These are phyloP conservation scores for Fusarium incarnatum DNA, from an alignment of 2,329 filamentous ascomycete genomes.

Conservation along the genomic window DNA sequence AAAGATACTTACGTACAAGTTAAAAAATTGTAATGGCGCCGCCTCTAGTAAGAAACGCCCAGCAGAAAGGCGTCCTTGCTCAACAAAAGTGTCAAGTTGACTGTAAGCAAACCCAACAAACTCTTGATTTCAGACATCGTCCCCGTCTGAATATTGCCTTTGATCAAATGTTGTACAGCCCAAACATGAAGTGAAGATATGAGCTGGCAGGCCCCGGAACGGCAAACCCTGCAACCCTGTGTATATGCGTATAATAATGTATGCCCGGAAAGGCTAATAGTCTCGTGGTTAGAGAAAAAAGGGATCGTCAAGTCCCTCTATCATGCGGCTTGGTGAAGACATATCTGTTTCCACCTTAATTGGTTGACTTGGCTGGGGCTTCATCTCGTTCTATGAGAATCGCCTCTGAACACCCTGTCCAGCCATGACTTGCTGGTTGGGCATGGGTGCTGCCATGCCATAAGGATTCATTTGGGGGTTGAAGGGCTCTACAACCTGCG, in stretches of 20 bases:
- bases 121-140: constrained; percentile 36
- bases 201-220: constrained; percentile 29
- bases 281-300: constrained; percentile 40
- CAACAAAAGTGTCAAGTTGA: constrained; percentile 29
- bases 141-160: constrained; percentile 37
- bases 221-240: constrained; percentile 24
- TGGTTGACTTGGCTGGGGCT: constrained; percentile 14
- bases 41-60: constrained; percentile 20
- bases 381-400: constrained; percentile 61
- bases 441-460: constrained; percentile 65
- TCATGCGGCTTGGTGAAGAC: constrained; percentile 19
- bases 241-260: constrained; percentile 43
- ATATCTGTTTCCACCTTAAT: constrained; percentile 10
- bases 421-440: constrained; percentile 66
- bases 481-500: constrained; percentile 66
- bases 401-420: constrained; percentile 67
- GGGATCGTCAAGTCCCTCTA: constrained; percentile 33
- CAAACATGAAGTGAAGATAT: constrained; percentile 40
- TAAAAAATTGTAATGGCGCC: constrained; percentile 35
- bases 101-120: constrained; percentile 25
- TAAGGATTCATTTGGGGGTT: constrained; percentile 70
- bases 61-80: constrained; percentile 16
- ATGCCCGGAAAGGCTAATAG: constrained; percentile 15
- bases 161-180: constrained; percentile 49
- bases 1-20: constrained; percentile 54